These are phyloP conservation scores for Rhytidiadelphus loreus DNA, from an alignment of 225 moss, liverwort and hornwort genomes.

Conservation along the genomic window DNA sequence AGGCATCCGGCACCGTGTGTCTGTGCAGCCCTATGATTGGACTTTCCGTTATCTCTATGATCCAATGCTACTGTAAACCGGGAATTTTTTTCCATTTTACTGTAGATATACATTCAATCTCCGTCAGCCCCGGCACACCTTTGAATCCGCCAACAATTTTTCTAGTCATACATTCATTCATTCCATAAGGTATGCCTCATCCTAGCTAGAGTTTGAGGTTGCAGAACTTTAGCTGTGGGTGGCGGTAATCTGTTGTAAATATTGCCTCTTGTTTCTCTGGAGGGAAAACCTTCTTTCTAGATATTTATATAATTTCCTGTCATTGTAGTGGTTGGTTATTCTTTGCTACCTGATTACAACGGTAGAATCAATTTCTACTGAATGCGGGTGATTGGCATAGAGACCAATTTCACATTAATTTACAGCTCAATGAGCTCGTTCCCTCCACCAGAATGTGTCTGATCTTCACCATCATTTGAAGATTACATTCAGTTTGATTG, in stretches of 20 bases:
- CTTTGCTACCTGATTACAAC: not conserved
- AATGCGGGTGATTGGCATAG: not conserved
- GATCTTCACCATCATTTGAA: not conserved
- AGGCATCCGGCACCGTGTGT: slow-evolving; percentile 27
- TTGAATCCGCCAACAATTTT: not conserved
- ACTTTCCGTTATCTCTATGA: slow-evolving; percentile 72
- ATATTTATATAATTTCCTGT: not conserved
- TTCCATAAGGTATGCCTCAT: not conserved
- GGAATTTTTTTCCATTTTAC: not conserved
- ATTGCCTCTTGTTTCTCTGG: not conserved
- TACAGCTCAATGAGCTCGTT: not conserved
- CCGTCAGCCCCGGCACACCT: not conserved
- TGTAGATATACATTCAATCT: not conserved
- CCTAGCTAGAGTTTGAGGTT: not conserved
- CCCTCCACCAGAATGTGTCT: not conserved
- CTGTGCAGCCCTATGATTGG: slow-evolving; percentile 82
- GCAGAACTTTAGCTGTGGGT: not conserved
- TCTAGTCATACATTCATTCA: slow-evolving; percentile 7
- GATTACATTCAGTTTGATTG: not conserved
- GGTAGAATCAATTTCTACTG: not conserved
- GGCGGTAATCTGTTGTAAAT: not conserved
- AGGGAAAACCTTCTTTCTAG: not conserved
- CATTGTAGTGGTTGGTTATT: not conserved
- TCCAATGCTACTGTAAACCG: not conserved
- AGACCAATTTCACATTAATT: not conserved